Conservation (phyloP, 2,329 filamentous ascomycete species). For the Arthrinium phaeospermum region DNA sequence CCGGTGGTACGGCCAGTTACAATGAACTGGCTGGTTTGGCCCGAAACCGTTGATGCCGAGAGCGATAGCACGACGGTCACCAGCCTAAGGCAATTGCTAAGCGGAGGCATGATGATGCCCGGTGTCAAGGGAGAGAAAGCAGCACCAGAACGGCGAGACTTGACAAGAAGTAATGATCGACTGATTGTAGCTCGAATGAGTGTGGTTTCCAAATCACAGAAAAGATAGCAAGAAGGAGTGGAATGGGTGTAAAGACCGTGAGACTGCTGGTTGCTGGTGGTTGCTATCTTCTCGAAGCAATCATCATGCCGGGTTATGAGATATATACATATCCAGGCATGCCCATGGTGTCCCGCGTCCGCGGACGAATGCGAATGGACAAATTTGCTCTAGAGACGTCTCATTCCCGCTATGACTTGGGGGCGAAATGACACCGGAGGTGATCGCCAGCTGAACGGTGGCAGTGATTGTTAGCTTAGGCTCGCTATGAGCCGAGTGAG, state of each 20-base stretch:
- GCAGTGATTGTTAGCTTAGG: background rate
- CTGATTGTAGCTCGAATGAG: background rate
- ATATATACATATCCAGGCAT: background rate
- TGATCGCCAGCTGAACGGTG: background rate
- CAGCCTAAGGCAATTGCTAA: background rate
- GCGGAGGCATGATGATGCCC: background rate
- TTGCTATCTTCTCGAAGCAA: background rate
- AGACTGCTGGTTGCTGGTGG: background rate
- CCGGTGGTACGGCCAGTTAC: constrained; percentile 36
- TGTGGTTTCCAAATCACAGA: background rate
- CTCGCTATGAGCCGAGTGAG: constrained; percentile 1
- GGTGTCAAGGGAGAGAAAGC: background rate
- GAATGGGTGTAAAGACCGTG: background rate
- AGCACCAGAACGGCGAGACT: background rate
- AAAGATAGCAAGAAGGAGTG: background rate
- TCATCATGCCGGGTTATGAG: background rate
- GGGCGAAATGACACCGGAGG: background rate
- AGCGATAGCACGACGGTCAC: background rate
- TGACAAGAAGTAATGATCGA: background rate
- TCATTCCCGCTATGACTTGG: background rate
- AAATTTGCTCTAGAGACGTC: background rate
- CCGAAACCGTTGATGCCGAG: constrained; percentile 17
- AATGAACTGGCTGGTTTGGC: constrained; percentile 25
- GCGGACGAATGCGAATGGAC: background rate
- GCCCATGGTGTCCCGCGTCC: background rate